phyloP scores from a whole-genome alignment of 495 filamentous ascomycete species.

The Letharia lupina region DNA sequence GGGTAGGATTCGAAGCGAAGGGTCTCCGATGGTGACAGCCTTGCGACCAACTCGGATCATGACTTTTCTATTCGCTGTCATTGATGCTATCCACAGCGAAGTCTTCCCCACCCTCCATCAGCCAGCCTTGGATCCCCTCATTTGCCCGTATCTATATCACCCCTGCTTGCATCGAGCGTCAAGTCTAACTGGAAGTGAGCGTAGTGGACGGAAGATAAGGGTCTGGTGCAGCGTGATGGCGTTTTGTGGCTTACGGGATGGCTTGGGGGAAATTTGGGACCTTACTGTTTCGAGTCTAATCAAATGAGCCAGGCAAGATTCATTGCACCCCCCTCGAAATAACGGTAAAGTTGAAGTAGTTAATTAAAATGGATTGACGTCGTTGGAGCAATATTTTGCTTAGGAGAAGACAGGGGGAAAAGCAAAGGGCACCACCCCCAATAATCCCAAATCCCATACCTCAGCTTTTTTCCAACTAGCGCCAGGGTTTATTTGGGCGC shows the following conservation, averaged over 20 bases:
- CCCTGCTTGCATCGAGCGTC: not conserved
- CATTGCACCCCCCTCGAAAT: not conserved
- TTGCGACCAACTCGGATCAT: not conserved
- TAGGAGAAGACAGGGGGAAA: too few relatives aligned
- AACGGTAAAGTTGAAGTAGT: slow-evolving; percentile 14
- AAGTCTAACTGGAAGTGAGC: not conserved
- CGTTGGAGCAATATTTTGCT: not conserved
- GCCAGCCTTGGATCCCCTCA: not conserved
- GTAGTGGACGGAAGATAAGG: slow-evolving; percentile 20
- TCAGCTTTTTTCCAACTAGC: slow-evolving; percentile 5
- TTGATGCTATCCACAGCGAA: slow-evolving; percentile 2
- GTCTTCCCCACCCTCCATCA: slow-evolving; percentile 8
- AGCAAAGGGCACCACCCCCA: not conserved
- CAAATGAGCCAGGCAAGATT: not conserved
- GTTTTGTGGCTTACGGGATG: slow-evolving; percentile 23
- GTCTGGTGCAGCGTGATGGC: slow-evolving; percentile 19
- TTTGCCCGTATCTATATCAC: not conserved
- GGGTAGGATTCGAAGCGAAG: not conserved
- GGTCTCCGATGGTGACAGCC: slow-evolving; percentile 7
- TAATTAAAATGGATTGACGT: not conserved
- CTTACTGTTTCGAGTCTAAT: slow-evolving; percentile 11
- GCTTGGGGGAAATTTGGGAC: not conserved
- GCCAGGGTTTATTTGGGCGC: slow-evolving; percentile 20
- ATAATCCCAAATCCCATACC: not conserved
- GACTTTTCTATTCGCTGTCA: not conserved